phyloP scores from a whole-genome alignment of 2,329 filamentous ascomycete species.

The Phialophora chinensis region DNA sequence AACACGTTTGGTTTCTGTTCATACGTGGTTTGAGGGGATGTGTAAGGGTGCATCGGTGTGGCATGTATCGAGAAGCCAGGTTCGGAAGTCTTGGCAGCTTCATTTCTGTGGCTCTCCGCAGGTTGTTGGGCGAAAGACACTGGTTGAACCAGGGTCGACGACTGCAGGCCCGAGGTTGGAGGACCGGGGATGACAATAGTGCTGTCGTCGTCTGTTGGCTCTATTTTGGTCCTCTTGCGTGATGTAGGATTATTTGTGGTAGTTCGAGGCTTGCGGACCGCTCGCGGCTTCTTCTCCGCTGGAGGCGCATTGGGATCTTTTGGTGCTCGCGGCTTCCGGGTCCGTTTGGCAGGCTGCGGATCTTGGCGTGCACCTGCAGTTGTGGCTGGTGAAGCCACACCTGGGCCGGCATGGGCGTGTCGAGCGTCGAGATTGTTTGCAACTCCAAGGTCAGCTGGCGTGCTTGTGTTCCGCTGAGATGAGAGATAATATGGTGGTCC shows the following conservation, averaged over 20 bases:
- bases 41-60: conserved; percentile 32
- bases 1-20: conserved; percentile 49
- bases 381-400: conserved; percentile 35
- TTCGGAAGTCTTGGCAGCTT: conserved; percentile 43
- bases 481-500: conserved; percentile 22
- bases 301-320: conserved; percentile 39
- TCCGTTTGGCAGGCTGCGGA: conserved; percentile 37
- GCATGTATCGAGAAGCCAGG: conserved; percentile 49
- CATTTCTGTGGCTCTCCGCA: conserved; percentile 12
- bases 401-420: conserved; percentile 23
- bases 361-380: conserved; percentile 40
- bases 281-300: conserved; percentile 42
- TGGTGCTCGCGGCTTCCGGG: conserved; percentile 47
- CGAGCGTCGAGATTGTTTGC: conserved; percentile 27
- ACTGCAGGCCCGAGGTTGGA: conserved; percentile 26
- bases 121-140: conserved; percentile 26
- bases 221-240: conserved; percentile 57
- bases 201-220: conserved; percentile 34
- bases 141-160: conserved; percentile 36
- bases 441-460: conserved; percentile 29
- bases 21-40: conserved; percentile 47
- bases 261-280: conserved; percentile 33
- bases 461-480: conserved; percentile 20
- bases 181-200: conserved; percentile 29
- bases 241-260: conserved; percentile 45